Evolutionary conservation across 495 filamentous ascomycete genomes (phyloP).

Genomic region (Ramalina intermedia): DNA sequence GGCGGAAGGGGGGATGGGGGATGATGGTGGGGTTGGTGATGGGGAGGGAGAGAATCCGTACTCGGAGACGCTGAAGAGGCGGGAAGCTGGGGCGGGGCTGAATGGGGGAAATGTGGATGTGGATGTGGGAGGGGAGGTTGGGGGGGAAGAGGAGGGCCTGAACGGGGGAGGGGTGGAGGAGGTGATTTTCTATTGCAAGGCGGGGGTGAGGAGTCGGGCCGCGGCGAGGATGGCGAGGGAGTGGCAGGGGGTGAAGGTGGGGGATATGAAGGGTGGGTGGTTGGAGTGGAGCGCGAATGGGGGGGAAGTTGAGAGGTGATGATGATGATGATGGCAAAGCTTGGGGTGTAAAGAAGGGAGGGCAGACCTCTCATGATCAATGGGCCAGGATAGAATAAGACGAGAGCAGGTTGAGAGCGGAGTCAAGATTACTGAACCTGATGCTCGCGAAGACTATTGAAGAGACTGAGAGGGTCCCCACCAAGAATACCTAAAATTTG

Average conservation of each 20-base stretch:
- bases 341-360: not conserved
- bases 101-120: not conserved
- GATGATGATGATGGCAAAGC: not conserved
- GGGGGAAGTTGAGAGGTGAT: slow-evolving; percentile 37
- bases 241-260: slow-evolving; percentile 52
- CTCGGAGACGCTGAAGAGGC: not conserved
- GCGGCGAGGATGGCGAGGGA: slow-evolving; percentile 79
- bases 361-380: no score
- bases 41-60: not conserved
- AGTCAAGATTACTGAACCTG: not conserved
- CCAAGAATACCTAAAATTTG: not conserved
- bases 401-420: not conserved
- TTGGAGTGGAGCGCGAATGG: slow-evolving; percentile 67
- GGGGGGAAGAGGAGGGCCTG: not conserved
- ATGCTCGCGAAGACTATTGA: not conserved
- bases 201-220: slow-evolving; percentile 65
- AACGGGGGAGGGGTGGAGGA: slow-evolving; percentile 27
- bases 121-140: not conserved
- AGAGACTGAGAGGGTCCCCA: not conserved
- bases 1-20: not conserved
- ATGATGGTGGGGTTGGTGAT: not conserved
- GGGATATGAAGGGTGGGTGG: slow-evolving; percentile 84
- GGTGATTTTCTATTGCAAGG: slow-evolving; percentile 85
- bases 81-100: slow-evolving; percentile 26
- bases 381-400: no score